Evolutionary conservation across 2,329 filamentous ascomycete species (phyloP), one percentile per base, ranked within the genome.

Genomic region (Cordyceps javanica): DNA sequence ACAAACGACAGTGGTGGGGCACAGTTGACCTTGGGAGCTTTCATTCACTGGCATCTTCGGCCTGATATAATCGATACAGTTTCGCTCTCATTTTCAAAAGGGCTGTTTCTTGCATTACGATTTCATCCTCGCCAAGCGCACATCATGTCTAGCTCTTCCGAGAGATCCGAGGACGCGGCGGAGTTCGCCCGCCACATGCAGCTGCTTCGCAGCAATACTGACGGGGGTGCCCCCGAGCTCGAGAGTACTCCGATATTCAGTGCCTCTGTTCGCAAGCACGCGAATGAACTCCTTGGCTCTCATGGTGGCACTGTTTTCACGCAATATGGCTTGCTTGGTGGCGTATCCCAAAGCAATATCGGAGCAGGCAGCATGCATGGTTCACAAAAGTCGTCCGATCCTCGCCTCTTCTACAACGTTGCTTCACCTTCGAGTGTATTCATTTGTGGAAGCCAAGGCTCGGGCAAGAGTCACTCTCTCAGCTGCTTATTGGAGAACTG

Each of bases 391-490:
- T 32, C 11, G 5, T 28, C 39, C 4, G 68, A 69, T 25, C 64
- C 65, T 0, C 65, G 76, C 0, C 53, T 79, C 0, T 77, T 75
- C 42, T 75, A 76, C 66, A 80, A 81, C 53, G 70, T 79, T 2
- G 63, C 75, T 0, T 68, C 72, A 0, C 85, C 84, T 0, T 82
- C 79, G 0, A 86, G 82, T 16, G 73, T 76, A 4, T 87, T 87
- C 68, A 82, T 87, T 32, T 87, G 84, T 56, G 83, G 84, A 1
- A 82, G 80, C 21, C 83, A 87, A 60, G 83, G 84, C 1, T 83
- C 80, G 0, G 85, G 85, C 0, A 87, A 87, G 65, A 84, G 81
- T 46, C 83, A 87, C 60, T 84, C 81, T 0, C 70, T 86, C 1
- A 79, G 79, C 1, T 82, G 77, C 50, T 61, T 82, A 1, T 65